Evolutionary conservation across 768 basidiomycete species (phyloP).

Genomic region (Rubroboletus satanas): DNA sequence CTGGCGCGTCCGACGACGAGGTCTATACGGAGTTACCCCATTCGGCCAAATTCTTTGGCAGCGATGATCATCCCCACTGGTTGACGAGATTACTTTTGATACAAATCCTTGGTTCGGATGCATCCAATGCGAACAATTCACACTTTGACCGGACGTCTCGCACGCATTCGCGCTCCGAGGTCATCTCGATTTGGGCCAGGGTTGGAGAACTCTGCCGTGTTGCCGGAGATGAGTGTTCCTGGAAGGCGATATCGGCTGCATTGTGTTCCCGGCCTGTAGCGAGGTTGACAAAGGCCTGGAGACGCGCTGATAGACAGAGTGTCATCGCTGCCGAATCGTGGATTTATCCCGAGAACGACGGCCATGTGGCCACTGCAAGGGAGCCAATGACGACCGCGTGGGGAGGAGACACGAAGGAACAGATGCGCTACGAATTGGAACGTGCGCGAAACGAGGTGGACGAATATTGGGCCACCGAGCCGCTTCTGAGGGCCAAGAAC

Average conservation of each 20-base stretch:
- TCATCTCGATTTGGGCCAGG: conserved; percentile 68
- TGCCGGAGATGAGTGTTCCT: conserved; percentile 77
- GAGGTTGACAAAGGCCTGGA: conserved; percentile 76
- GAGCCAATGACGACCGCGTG: conserved; percentile 59
- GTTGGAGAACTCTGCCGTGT: conserved; percentile 69
- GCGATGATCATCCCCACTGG: conserved; percentile 74
- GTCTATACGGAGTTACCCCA: conserved; percentile 9
- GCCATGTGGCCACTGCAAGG: conserved; percentile 21
- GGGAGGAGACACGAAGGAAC: conserved; percentile 56
- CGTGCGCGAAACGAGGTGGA: conserved; percentile 45
- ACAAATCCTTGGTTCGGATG: conserved; percentile 66
- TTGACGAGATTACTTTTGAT: conserved; percentile 68
- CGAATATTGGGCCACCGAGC: conserved; percentile 40
- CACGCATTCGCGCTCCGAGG: conserved; percentile 68
- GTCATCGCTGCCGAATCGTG: conserved; percentile 61
- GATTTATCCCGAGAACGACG: conserved; percentile 47
- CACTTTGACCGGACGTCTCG: conserved; percentile 43
- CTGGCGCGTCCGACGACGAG: conserved; percentile 4
- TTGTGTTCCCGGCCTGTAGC: conserved; percentile 73
- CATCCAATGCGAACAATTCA: conserved; percentile 31
- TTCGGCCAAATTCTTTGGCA: conserved; percentile 53
- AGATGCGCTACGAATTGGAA: conserved; percentile 45
- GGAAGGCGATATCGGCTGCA: conserved; percentile 69
- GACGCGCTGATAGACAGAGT: conserved; percentile 60
- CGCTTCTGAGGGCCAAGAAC: conserved; percentile 39